Evolutionary conservation across 352 stramenopile genomes (phyloP).

Genomic region (Saprolegnia parasitica): DNA sequence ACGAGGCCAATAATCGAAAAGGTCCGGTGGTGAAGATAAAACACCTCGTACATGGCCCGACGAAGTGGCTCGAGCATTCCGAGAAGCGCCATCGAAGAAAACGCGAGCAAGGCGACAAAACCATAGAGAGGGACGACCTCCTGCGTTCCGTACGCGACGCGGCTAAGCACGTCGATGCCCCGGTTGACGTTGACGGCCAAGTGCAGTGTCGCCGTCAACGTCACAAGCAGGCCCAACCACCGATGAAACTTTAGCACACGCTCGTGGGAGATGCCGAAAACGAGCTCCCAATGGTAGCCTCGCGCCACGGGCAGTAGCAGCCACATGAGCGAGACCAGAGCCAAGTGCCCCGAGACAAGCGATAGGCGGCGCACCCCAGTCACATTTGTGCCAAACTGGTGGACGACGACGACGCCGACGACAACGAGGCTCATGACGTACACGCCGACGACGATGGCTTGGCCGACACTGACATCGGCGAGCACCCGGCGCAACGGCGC

Average conservation of each 20-base stretch:
- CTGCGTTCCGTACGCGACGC: conserved; percentile 39
- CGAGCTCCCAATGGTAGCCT: conserved; percentile 50
- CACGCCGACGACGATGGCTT: conserved; percentile 61
- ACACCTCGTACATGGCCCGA: conserved; percentile 65
- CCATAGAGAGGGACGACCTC: conserved; percentile 52
- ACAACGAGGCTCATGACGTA: conserved; percentile 49
- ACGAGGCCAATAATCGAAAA: conserved; percentile 67
- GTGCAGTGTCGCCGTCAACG: conserved; percentile 53
- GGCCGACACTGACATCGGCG: conserved; percentile 50
- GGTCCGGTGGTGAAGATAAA: conserved; percentile 70
- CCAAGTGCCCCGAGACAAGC: conserved; percentile 40
- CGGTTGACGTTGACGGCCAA: conserved; percentile 43
- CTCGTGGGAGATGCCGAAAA: conserved; percentile 73
- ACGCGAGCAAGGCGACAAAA: conserved; percentile 54
- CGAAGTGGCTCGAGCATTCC: conserved; percentile 56
- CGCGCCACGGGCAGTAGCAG: conserved; percentile 60
- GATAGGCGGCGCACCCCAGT: conserved; percentile 28
- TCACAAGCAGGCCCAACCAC: conserved; percentile 62
- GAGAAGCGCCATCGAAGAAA: conserved; percentile 46
- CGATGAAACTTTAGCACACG: conserved; percentile 81
- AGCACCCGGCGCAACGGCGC: conserved; percentile 40
- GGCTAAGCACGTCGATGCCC: conserved; percentile 26
- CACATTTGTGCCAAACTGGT: conserved; percentile 36
- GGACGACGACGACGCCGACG: conserved; percentile 34
- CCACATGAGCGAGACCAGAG: conserved; percentile 69